Base-by-base conservation (phyloP, 1,139 yeast species). In the Pichia sp. region DNA sequence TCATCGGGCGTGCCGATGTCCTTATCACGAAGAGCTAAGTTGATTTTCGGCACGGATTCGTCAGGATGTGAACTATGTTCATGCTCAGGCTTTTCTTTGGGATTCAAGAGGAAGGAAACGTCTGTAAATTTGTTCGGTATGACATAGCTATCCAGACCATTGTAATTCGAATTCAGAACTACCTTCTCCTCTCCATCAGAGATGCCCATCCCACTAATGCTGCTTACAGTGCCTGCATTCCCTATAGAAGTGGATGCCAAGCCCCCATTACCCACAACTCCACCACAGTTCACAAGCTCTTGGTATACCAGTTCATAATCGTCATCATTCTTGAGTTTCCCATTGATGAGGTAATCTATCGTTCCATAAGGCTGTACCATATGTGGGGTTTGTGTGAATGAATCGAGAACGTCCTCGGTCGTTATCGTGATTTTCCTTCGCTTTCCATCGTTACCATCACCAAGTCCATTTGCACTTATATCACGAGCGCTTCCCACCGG, bases 321-420 rank as follows among this genome's bases (percentile, higher is more conserved):
- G 14, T 72, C 74, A 27, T 55, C 59, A 38, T 68, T 64, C 21
- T 72, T 59, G 27, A 81, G 57, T 44, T 77, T 62, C 33, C 65
- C 62, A 22, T 35, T 41, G 5, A 46, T 38, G 11, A 55, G 30
- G 10, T 44, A 40, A 13, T 47, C 45, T 33, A 66, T 45, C 1
- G 86, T 74, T 4, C 87, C 86, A 43, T 73, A 66, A 7, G 84
- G 80, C 48, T 82, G 87, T 9, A 77, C 66, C 38, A 80, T 55
- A 54, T 75, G 80, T 2, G 93, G 93, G 37, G 70, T 69, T 53
- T 78, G 66, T 38, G 67, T 74, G 22, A 81, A 62, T 1, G 87
- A 70, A 44, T 80, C 77, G 50, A 67, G 67, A 53, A 82, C 53
- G 54, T 82, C 91, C 45, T 79, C 85, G 39, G 76, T 69, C 7